Conservation (phyloP, 345 rosid genomes). For the Eucalyptus regnans region DNA sequence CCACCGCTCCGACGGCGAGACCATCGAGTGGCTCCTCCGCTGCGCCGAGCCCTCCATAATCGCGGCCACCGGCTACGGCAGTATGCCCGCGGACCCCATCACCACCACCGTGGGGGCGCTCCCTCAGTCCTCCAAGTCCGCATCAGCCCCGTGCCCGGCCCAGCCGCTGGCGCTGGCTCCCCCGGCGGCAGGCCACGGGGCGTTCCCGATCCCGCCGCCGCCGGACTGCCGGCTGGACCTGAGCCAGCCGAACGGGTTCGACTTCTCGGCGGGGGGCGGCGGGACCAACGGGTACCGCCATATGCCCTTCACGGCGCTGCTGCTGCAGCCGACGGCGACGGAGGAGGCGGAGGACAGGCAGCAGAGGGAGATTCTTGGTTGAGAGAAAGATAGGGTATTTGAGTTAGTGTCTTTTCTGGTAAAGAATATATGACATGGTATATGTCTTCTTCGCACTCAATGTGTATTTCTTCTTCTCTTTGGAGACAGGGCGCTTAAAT, state of each 20-base stretch:
- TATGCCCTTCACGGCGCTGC: constrained; percentile 51
- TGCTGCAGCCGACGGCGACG: constrained; percentile 24
- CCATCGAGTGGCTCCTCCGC: constrained; percentile 57
- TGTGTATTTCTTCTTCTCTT: background rate
- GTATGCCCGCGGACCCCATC: constrained; percentile 22
- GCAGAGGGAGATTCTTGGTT: background rate
- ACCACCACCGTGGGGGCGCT: constrained; percentile 15
- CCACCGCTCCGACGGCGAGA: constrained; percentile 60
- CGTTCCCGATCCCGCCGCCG: constrained; percentile 6
- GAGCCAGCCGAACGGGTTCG: constrained; percentile 13
- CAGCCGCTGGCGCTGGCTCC: background rate
- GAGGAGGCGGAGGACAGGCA: constrained; percentile 8
- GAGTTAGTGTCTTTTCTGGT: background rate
- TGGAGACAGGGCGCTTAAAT: background rate
- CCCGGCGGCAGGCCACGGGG: background rate
- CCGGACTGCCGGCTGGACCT: constrained; percentile 30
- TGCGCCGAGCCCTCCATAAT: constrained; percentile 50
- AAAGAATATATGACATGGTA: background rate
- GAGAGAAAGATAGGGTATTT: background rate
- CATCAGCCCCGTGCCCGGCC: constrained; percentile 12
- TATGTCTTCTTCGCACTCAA: background rate
- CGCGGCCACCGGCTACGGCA: constrained; percentile 49
- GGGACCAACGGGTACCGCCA: constrained; percentile 16
- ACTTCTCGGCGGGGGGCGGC: background rate
- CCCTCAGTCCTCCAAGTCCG: constrained; percentile 2